A percentile compares a stretch with the other conserved stretches of the same genome.
Evolutionary conservation across 176 grass and related monocot species (phyloP).

Genomic region (Phragmites australis): DNA sequence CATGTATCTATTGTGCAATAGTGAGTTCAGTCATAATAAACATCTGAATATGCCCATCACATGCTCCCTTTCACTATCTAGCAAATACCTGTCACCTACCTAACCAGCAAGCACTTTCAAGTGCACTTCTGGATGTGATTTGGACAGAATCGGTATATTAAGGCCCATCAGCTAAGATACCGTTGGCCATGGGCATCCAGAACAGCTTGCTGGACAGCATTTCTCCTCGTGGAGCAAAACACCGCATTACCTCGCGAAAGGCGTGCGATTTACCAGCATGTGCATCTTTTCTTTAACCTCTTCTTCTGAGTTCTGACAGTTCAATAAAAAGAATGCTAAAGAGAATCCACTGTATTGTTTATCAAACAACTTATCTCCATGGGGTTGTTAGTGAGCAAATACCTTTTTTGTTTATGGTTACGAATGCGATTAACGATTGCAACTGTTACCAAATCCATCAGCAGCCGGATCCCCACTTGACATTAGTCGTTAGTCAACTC

Average conservation of each 20-base stretch:
- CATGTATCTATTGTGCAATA: not conserved
- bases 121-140: constrained; percentile 7
- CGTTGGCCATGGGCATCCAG: constrained; percentile 26
- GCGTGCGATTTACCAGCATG: constrained; percentile 33
- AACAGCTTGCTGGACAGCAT: constrained; percentile 34
- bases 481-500: constrained; percentile 27
- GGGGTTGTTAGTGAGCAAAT: not conserved
- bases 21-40: constrained; percentile 7
- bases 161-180: constrained; percentile 16
- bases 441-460: not conserved
- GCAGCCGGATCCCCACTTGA: constrained; percentile 19
- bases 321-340: not conserved
- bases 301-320: not conserved
- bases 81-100: not conserved
- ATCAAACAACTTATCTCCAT: not conserved
- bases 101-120: constrained; percentile 27
- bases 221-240: not conserved
- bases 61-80: not conserved
- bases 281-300: not conserved
- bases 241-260: not conserved
- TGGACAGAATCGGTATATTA: constrained; percentile 8
- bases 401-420: not conserved
- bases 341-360: not conserved
- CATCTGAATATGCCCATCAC: not conserved
- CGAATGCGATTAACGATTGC: not conserved